Base-by-base conservation (phyloP, 2,329 filamentous ascomycete genomes). In the Claviceps pazoutovae region DNA sequence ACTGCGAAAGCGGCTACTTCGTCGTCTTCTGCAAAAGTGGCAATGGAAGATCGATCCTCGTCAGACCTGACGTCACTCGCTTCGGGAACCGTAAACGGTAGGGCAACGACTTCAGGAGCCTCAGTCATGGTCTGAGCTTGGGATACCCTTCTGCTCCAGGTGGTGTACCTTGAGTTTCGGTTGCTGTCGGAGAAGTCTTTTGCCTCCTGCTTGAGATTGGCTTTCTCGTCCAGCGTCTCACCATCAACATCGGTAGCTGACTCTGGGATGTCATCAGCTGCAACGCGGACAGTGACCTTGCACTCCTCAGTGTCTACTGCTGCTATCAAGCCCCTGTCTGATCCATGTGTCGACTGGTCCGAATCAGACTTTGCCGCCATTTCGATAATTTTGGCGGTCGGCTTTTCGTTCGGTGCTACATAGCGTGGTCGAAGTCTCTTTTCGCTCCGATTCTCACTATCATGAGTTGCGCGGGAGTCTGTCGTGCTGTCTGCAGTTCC, bases 1-100 rank as follows among this genome's bases (percentile, higher is more conserved):
- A 56, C 48, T 51, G 57, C 46, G 56, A 62, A 44, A 50, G 54
- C 39, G 9, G 51, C 50, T 21, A 65, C 60, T n/a, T 74, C 74
- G 11, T 74, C 74, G 30, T 82, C 74, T 52, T 84, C 82, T 16
- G 83, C 82, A 59, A 84, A 75, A 0, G 85, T 85, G 3, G 83
- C 86, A 19, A 86, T 72, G 1, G 86, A 86, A 2, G 83, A 88
- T 30, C 74, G 68, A 19, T 76, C 74, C 16, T 73, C 72, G 5
- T 76, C 70, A 2, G 62, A 60, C 13, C 55, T 41, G 23, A 68
- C 62, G 4, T 72, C 67, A 2, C 71, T 67, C 13, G 71, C 67
- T 19, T 65, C 64, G 0, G 80, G 80, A 1, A 86, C 69, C 9
- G 63, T 74, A 64, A 87, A 86, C 0, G 84, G 84, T 1, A 87